Evolutionary conservation across 2,329 filamentous ascomycete genomes (phyloP).

Genomic region (Scytalidium sp.): DNA sequence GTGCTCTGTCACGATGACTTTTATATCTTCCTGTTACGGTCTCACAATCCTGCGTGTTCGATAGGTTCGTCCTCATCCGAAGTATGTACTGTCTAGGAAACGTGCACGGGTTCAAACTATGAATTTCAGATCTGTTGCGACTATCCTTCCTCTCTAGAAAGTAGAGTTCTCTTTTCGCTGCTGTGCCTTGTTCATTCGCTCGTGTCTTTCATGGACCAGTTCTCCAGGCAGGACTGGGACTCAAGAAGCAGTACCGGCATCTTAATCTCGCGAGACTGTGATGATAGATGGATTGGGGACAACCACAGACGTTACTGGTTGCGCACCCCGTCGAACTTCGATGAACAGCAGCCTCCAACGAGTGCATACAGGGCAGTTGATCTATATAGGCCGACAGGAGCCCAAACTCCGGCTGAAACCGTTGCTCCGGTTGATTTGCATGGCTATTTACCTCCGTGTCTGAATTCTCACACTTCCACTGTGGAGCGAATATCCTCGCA

Average conservation of each 20-base stretch:
- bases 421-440: too few species aligned
- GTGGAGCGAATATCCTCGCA: background rate
- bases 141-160: background rate
- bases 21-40: background rate
- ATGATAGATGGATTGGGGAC: constrained; percentile 3
- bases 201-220: constrained; percentile 17
- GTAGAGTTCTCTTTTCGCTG: background rate
- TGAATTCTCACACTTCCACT: background rate
- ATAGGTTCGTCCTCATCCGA: background rate
- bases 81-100: background rate
- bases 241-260: constrained; percentile 13
- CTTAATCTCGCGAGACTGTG: constrained; percentile 12
- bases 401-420: background rate
- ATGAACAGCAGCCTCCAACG: background rate
- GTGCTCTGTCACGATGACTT: background rate
- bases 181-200: background rate
- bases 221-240: constrained; percentile 11
- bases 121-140: background rate
- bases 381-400: background rate
- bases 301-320: background rate
- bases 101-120: background rate
- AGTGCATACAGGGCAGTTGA: background rate
- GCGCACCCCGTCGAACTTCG: too few species aligned
- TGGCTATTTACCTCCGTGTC: background rate
- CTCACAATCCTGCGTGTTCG: background rate